Conservation (phyloP, 257 asterid genomes). For the Misopates orontium region DNA sequence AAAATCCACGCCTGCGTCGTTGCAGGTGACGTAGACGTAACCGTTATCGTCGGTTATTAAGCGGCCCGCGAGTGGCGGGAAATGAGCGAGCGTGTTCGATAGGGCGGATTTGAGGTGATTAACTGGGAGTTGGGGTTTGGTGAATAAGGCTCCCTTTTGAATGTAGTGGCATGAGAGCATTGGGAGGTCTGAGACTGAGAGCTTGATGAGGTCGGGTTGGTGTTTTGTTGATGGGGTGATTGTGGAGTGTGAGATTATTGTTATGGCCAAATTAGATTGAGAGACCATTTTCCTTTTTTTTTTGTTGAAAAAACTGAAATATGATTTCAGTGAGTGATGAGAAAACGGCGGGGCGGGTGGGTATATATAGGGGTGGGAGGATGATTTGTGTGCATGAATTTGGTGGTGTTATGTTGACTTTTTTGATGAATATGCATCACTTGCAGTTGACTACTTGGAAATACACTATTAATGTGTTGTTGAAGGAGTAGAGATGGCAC, state of each 20-base stretch:
- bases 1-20: constrained; percentile 63
- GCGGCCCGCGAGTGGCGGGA: constrained; percentile 81
- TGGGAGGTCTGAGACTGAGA: constrained; percentile 76
- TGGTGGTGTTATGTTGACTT: too few relatives aligned
- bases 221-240: constrained; percentile 45
- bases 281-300: too few relatives aligned
- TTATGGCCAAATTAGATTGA: constrained; percentile 27
- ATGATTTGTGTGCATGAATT: too few relatives aligned
- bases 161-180: constrained; percentile 85
- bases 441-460: constrained; percentile 29
- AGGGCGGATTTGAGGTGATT: constrained; percentile 39
- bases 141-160: constrained; percentile 67
- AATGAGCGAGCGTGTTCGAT: constrained; percentile 47
- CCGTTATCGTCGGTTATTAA: constrained; percentile 51
- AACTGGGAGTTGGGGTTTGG: constrained; percentile 46
- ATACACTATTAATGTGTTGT: constrained; percentile 19
- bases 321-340: constrained; percentile 19
- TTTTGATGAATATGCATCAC: background rate
- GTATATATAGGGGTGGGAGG: too few relatives aligned
- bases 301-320: background rate
- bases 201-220: constrained; percentile 46
- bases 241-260: constrained; percentile 41
- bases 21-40: constrained; percentile 56
- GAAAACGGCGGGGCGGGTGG: constrained; percentile 26
- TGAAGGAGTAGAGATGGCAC: constrained; percentile 35